A percentile compares a stretch with the other conserved stretches of the same genome.
Evolutionary conservation across 2,329 filamentous ascomycete species (phyloP).

Genomic region (Tolypocladium sp.): DNA sequence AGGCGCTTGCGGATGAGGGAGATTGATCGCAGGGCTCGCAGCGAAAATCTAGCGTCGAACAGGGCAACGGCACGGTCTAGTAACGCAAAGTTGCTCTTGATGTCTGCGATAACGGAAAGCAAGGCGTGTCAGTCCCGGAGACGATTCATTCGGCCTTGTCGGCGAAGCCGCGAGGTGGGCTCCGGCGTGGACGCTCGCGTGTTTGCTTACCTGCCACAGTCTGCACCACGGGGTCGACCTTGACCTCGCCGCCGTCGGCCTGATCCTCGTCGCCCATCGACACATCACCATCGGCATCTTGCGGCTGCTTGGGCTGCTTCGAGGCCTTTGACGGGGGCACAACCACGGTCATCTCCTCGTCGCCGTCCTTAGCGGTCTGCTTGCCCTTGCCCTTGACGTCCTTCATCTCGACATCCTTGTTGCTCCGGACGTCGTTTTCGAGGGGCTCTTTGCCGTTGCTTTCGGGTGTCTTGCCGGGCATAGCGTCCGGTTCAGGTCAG

Average conservation of each 20-base stretch:
- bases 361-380: conserved; percentile 55
- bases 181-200: not conserved
- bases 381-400: conserved; percentile 61
- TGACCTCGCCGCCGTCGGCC: conserved; percentile 42
- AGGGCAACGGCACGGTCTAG: conserved; percentile 85
- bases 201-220: conserved; percentile 46
- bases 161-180: not conserved
- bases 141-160: not conserved
- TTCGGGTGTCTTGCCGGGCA: conserved; percentile 67
- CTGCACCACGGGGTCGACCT: conserved; percentile 53
- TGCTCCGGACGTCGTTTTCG: conserved; percentile 58
- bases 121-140: conserved; percentile 5
- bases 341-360: conserved; percentile 75
- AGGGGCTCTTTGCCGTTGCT: conserved; percentile 61
- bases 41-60: conserved; percentile 91
- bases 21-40: conserved; percentile 89
- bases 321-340: conserved; percentile 63
- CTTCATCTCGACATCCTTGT: conserved; percentile 60
- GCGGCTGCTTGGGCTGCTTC: conserved; percentile 45
- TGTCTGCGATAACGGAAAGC: conserved; percentile 50
- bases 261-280: conserved; percentile 57
- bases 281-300: conserved; percentile 60
- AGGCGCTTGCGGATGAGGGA: conserved; percentile 91
- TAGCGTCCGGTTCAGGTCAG: conserved; percentile 23
- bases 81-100: conserved; percentile 87